Evolutionary conservation across 257 asterid species (phyloP), one percentile per base, ranked within the genome.

Genomic region (Knoxia roxburghii): DNA sequence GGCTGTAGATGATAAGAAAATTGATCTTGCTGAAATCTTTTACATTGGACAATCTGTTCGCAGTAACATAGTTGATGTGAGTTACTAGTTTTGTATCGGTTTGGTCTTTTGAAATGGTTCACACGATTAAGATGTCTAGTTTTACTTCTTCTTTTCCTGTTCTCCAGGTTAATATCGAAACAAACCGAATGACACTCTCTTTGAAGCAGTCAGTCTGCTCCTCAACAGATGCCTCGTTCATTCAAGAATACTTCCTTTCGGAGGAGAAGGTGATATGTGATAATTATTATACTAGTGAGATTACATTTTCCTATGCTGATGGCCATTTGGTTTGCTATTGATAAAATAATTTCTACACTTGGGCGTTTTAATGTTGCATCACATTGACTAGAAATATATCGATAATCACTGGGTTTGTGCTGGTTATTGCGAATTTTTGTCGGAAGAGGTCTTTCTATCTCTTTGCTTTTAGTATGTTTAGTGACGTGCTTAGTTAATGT

Each of bases 21-120:
- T 71, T 20, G 84, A 85, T 70, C 89, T 89, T 72, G 73, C 90
- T 49, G 96, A 90, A 81, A 86, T 80, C 68, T 88, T 88, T 81
- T 82, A 68, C 64, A 68, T 87, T 58, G 99, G 97, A 53, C 99
- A 94, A 79, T 94, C 99, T 61, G 96, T 94, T 76, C 90, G 97
- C 72, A 80, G 95, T 81, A 84, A 81, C 76, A 69, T 90, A 65
- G 67, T 81, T 77, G 93, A 90, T 87, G 99, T 94, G 83, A 24
- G 92, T 55, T 53, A 68, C 12, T 56, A 50, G 64, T 37, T 68
- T 20, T 40, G 13, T 52, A 37, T 77, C 60, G 20, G 26, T 62
- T 72, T 53, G 17, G 59, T 56, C 27, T 50, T 54, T 55, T 3
- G 37, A 65, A 51, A 37, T 11, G 15, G 30, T 41, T 40, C 46